Evolutionary conservation across 1,284 basidiomycete species (phyloP).

Genomic region (Ustilago esculenta): DNA sequence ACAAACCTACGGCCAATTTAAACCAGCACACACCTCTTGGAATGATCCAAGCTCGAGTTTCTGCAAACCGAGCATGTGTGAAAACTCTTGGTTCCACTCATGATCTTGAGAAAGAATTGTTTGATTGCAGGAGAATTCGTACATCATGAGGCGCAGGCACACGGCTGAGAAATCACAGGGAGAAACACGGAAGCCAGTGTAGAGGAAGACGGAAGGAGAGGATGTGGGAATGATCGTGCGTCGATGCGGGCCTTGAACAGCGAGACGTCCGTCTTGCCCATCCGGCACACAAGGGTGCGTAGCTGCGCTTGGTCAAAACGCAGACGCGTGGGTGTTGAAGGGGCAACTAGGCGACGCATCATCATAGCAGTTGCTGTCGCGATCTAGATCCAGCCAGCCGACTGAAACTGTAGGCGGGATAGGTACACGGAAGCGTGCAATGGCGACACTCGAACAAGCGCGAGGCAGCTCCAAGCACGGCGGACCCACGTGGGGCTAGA

Average conservation of each 20-base stretch:
- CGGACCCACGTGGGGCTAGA: neutral
- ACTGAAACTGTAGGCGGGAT: neutral
- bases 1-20: too few relatives aligned
- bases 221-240: neutral
- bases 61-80: neutral
- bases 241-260: neutral
- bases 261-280: too few relatives aligned
- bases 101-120: neutral
- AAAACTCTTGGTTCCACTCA: slow-evolving; percentile 1
- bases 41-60: too few relatives aligned
- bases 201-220: neutral
- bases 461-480: slow-evolving; percentile 5
- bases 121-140: slow-evolving; percentile 37
- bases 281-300: too few relatives aligned
- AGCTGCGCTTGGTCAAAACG: too few relatives aligned
- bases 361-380: too few relatives aligned
- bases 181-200: slow-evolving; percentile 2
- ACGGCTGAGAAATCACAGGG: slow-evolving; percentile 4
- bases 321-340: too few relatives aligned
- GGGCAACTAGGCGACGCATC: too few relatives aligned
- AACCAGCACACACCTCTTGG: too few relatives aligned
- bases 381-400: neutral
- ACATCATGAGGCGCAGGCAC: slow-evolving; percentile 32
- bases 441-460: neutral
- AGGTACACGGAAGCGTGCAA: neutral